Base-by-base conservation (phyloP, 441 rosid genomes). In the Flueggea neowawraea region DNA sequence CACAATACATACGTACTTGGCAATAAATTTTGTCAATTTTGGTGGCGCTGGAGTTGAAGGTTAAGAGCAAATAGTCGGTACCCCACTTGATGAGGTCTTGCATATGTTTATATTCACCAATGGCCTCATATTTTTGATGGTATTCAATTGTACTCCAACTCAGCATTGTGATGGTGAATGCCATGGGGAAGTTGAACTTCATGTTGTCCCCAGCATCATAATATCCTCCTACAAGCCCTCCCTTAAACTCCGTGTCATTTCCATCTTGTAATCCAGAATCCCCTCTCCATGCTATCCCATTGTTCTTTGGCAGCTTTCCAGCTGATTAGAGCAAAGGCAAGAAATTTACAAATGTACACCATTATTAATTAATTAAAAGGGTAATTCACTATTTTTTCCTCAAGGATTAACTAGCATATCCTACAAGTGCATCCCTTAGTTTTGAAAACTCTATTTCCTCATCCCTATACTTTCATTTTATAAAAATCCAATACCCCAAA, bases 141-240 rank as follows among this genome's bases (percentile, higher is more conserved):
- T 91, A 91, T 69, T 91, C 95, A 56, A 91, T 84, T 8, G 85
- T 77, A 66, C 98, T 91, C 98, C 96, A 91, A 70, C 98, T 91
- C 15, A 89, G 73, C 96, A 89, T 85, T 7, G 98, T 85, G 87
- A 87, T 87, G 61, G 95, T 67, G 68, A 73, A 91, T 14, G 98
- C 83, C 96, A 89, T 89, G 10, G 96, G 96, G 67, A 91, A 89
- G 75, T 89, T 84, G 68, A 84, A 91, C 78, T 91, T 89, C 31
- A 31, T 52, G 58, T 81, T 87, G 66, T 83, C 91, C 61, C 98
- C 95, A 0, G 91, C 96, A 41, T 91, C 96, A 57, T 89, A 91
- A 49, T 87, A 91, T 1, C 98, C 96, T 45, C 96, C 95, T 1
- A 79, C 87, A n/a, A 89, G 72, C 13, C 91, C 91, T 52, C 77